phyloP scores from a whole-genome alignment of 176 grass and related monocot species.

The Rhynchospora breviuscula region DNA sequence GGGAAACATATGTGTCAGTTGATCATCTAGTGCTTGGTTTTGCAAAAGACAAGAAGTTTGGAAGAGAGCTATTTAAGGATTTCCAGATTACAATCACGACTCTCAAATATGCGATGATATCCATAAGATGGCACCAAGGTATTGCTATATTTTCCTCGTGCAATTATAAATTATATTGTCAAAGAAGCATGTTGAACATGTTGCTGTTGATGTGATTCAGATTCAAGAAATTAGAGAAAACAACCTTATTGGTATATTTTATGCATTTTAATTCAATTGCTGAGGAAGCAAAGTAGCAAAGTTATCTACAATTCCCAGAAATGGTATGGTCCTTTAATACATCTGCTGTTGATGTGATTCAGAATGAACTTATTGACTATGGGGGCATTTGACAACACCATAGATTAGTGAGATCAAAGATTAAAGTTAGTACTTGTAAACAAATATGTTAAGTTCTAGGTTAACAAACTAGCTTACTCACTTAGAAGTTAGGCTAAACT shows the following conservation, averaged over 20 bases:
- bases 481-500: no score
- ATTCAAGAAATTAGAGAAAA: not conserved
- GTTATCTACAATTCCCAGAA: no score
- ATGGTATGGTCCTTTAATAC: no score
- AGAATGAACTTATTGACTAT: not conserved
- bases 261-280: no score
- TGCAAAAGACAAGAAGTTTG: conserved; percentile 85
- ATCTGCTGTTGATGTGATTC: no score
- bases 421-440: no score
- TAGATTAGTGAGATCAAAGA: no score
- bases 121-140: conserved; percentile 92
- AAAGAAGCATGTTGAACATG: not conserved
- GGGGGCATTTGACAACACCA: not conserved
- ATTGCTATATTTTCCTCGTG: not conserved
- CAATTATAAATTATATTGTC: not conserved
- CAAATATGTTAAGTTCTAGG: no score
- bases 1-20: conserved; percentile 88
- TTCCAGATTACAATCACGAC: conserved; percentile 71
- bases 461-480: no score
- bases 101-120: conserved; percentile 67
- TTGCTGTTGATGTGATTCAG: not conserved
- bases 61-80: conserved; percentile 83
- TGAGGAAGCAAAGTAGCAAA: no score
- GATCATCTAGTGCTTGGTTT: conserved; percentile 90
- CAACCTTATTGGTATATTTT: no score